Conservation (phyloP, 139 green algal genomes). For the Raphidocelis subcapitata region DNA sequence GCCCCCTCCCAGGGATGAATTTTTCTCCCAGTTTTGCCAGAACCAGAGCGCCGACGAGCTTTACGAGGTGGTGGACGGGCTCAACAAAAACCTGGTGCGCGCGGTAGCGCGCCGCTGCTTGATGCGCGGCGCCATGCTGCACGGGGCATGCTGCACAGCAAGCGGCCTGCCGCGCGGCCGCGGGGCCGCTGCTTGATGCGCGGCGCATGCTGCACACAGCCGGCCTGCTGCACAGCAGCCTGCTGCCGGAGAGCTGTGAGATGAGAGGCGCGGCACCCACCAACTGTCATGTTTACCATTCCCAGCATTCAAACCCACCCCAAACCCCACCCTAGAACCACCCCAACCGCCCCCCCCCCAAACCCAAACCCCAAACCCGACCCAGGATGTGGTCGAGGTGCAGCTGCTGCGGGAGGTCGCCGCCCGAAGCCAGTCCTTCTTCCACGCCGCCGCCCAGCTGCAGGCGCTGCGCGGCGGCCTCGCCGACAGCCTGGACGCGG, state of each 20-base stretch:
- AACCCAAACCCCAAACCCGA: no score
- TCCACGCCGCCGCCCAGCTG: slow-evolving; percentile 68
- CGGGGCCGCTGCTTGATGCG: no score
- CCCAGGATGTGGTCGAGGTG: slow-evolving; percentile 73
- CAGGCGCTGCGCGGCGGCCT: slow-evolving; percentile 67
- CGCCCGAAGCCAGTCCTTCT: slow-evolving; percentile 61
- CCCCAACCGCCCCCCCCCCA: no score
- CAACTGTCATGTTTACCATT: no score
- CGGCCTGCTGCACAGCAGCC: no score
- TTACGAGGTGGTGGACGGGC: slow-evolving; percentile 34
- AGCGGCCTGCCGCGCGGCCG: neutral
- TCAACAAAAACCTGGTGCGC: slow-evolving; percentile 33
- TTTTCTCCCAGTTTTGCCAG: slow-evolving; percentile 26
- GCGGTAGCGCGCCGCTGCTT: neutral
- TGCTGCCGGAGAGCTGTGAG: no score
- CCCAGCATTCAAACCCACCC: no score
- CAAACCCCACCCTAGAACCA: no score
- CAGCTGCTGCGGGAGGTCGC: slow-evolving; percentile 79
- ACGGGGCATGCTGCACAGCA: neutral
- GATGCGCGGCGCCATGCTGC: no score
- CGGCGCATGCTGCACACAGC: no score
- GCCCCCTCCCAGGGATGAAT: slow-evolving; percentile 7
- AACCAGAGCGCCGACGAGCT: slow-evolving; percentile 45
- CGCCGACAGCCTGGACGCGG: slow-evolving; percentile 41
- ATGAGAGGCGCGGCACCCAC: no score